Conservation (phyloP, 768 basidiomycete species). For the Rhodotorula toruloides region DNA sequence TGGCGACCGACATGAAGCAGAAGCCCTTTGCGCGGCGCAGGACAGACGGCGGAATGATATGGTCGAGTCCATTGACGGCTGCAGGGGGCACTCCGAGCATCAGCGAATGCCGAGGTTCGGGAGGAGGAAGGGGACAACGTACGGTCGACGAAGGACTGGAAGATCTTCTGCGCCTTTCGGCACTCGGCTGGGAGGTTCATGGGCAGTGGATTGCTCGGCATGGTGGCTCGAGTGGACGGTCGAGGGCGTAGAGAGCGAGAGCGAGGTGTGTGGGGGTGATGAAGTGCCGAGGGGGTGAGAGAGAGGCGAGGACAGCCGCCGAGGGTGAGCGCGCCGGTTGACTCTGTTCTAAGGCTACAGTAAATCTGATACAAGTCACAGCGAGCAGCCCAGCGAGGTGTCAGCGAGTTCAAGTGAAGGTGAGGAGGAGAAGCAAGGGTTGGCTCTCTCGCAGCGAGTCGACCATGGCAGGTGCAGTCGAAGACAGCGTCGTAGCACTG, state of each 20-base stretch:
- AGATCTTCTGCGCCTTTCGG: slow-evolving; percentile 28
- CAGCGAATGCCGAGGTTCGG: neutral
- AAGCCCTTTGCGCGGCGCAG: slow-evolving; percentile 41
- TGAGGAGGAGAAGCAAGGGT: no score
- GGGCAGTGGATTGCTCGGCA: slow-evolving; percentile 27
- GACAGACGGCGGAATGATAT: slow-evolving; percentile 40
- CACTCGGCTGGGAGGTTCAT: slow-evolving; percentile 24
- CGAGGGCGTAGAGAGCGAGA: neutral
- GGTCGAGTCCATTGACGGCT: slow-evolving; percentile 36
- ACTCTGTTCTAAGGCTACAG: no score
- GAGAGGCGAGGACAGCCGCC: no score
- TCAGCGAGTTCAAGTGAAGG: no score
- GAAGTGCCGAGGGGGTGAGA: neutral
- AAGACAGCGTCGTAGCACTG: no score
- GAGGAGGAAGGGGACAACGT: neutral
- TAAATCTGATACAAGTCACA: no score
- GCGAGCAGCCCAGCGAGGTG: no score
- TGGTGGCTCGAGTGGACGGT: neutral
- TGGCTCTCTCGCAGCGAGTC: no score
- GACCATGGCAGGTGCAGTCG: no score
- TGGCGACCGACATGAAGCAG: slow-evolving; percentile 38
- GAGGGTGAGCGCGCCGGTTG: no score
- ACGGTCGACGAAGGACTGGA: slow-evolving; percentile 27
- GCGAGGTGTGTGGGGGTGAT: neutral
- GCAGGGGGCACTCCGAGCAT: neutral